These are phyloP conservation scores for Jamesozyma spencerorum DNA, from an alignment of 805 yeast genomes.

Conservation along the genomic window DNA sequence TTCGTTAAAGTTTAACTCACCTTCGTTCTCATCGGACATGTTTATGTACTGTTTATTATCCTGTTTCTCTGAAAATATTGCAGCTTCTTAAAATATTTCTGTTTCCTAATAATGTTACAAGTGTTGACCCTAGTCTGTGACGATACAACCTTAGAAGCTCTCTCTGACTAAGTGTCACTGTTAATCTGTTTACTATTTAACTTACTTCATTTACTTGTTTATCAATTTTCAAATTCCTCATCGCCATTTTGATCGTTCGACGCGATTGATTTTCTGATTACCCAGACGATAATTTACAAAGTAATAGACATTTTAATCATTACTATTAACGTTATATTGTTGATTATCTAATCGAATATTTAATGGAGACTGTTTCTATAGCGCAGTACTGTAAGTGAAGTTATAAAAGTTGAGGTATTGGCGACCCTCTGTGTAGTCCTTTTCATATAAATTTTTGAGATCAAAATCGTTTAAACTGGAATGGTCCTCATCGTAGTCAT, in stretches of 20 bases:
- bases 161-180: no score
- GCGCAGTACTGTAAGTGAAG: background rate
- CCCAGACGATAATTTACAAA: no score
- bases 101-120: no score
- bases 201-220: no score
- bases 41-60: background rate
- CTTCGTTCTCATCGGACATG: conserved; percentile 17
- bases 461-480: background rate
- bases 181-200: no score
- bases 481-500: background rate
- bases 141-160: no score
- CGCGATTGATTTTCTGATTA: no score
- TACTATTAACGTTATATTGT: background rate
- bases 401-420: conserved; percentile 3
- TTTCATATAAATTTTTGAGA: conserved; percentile 1
- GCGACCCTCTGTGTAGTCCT: conserved; percentile 1
- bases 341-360: background rate
- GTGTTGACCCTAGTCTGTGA: no score
- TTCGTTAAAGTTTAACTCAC: conserved; percentile 27
- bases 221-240: no score
- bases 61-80: no score
- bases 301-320: background rate
- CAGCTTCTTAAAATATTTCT: no score
- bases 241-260: no score
- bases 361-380: background rate